Percentiles rank a stretch among this genome's conserved stretches.
These are phyloP conservation scores for Iris macrosiphon DNA, from an alignment of 106 monocot genomes.

Conservation along the genomic window DNA sequence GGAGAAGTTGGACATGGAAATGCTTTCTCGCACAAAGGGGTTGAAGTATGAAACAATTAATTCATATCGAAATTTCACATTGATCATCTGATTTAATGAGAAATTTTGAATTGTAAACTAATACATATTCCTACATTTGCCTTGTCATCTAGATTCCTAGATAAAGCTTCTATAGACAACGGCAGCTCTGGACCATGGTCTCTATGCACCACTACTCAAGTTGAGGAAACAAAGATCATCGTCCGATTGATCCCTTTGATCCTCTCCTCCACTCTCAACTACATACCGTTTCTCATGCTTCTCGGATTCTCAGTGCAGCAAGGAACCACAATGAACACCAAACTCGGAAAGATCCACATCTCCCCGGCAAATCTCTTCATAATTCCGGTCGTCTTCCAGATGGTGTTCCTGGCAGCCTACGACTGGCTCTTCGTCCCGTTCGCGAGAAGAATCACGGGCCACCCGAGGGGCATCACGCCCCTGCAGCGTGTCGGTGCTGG, in stretches of 20 bases:
- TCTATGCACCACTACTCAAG: slow-evolving; percentile 39
- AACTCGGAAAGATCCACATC: slow-evolving; percentile 38
- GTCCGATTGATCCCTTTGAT: slow-evolving; percentile 53
- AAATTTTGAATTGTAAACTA: too few species aligned
- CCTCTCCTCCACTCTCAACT: slow-evolving; percentile 27
- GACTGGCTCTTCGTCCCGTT: slow-evolving; percentile 41
- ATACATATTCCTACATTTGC: background rate
- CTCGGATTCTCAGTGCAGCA: slow-evolving; percentile 48
- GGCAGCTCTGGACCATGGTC: slow-evolving; percentile 39
- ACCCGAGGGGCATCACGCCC: slow-evolving; percentile 27
- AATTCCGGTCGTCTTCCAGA: slow-evolving; percentile 35
- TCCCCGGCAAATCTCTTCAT: slow-evolving; percentile 35
- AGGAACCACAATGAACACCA: slow-evolving; percentile 50
- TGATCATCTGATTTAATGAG: background rate
- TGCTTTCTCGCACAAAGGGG: slow-evolving; percentile 18
- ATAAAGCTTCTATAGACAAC: slow-evolving; percentile 36
- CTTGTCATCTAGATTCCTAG: slow-evolving; percentile 24
- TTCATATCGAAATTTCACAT: too few species aligned
- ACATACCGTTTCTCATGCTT: slow-evolving; percentile 26
- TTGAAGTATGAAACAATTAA: slow-evolving; percentile 14
- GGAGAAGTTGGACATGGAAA: background rate
- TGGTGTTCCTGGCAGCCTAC: slow-evolving; percentile 31
- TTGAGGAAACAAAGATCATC: slow-evolving; percentile 58
- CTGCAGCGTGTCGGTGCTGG: slow-evolving; percentile 37
- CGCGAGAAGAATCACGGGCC: slow-evolving; percentile 32